Evolutionary conservation across 2,329 filamentous ascomycete genomes (phyloP).

Genomic region (Xylariaceae sp.): DNA sequence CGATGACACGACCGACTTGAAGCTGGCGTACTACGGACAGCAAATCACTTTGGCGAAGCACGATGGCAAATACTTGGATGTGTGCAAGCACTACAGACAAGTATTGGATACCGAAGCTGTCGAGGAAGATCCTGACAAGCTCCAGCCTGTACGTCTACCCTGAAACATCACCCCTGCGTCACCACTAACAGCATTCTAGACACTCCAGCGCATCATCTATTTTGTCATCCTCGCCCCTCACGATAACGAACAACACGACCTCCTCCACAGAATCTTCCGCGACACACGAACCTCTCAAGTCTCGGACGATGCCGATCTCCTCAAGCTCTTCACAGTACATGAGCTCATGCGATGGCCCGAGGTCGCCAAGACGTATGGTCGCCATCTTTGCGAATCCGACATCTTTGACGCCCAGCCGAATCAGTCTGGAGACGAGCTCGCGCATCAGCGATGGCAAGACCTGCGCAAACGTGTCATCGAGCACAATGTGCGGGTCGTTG

Average conservation of each 20-base stretch:
- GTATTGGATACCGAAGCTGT: conserved; percentile 95
- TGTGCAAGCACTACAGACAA: conserved; percentile 96
- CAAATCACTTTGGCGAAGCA: conserved; percentile 95
- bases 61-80: conserved; percentile 94
- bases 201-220: conserved; percentile 93
- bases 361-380: conserved; percentile 83
- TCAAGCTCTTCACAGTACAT: conserved; percentile 91
- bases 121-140: conserved; percentile 81
- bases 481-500: conserved; percentile 95
- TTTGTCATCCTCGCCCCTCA: conserved; percentile 95
- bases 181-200: conserved; percentile 46
- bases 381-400: conserved; percentile 83
- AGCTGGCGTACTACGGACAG: conserved; percentile 94
- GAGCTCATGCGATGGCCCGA: conserved; percentile 99
- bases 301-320: conserved; percentile 75
- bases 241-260: conserved; percentile 97
- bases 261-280: conserved; percentile 87
- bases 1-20: conserved; percentile 93
- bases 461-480: conserved; percentile 97
- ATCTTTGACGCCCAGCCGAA: conserved; percentile 73
- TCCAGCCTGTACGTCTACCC: conserved; percentile 69
- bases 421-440: conserved; percentile 72
- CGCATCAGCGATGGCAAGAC: conserved; percentile 85
- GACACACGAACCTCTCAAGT: conserved; percentile 80
- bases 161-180: background rate